Conservation (phyloP, 495 filamentous ascomycete genomes). For the Neurospora hispaniola region DNA sequence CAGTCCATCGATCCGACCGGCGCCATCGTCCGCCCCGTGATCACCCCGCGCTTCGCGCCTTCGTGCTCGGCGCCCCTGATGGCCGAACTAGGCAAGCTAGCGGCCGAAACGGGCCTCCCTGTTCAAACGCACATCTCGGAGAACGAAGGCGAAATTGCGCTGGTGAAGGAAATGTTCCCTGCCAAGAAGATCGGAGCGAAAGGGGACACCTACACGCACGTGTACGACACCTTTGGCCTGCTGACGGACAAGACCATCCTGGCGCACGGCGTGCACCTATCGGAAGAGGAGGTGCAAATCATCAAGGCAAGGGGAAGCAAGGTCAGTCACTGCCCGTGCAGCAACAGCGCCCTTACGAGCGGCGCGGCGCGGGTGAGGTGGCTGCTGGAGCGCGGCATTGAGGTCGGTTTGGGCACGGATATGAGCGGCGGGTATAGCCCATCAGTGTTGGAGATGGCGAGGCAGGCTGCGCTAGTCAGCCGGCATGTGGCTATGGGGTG, state of each 20-base stretch:
- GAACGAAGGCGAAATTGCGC: conserved; percentile 58
- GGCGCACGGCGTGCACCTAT: conserved; percentile 76
- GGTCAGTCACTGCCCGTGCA: conserved; percentile 77
- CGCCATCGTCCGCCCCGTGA: conserved; percentile 57
- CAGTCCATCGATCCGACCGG: conserved; percentile 49
- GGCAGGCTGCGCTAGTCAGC: conserved; percentile 67
- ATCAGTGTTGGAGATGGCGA: conserved; percentile 65
- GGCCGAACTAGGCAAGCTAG: conserved; percentile 50
- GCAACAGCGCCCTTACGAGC: conserved; percentile 67
- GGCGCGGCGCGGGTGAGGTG: conserved; percentile 62
- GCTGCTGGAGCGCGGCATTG: conserved; percentile 63
- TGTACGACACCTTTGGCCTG: conserved; percentile 66
- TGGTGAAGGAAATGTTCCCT: conserved; percentile 66
- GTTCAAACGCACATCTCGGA: conserved; percentile 92
- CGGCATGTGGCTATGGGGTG: conserved; percentile 49
- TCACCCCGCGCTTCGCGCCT: conserved; percentile 88
- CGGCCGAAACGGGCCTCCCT: conserved; percentile 43
- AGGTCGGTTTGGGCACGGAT: conserved; percentile 81
- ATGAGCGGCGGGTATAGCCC: conserved; percentile 76
- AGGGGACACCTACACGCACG: conserved; percentile 52
- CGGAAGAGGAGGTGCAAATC: conserved; percentile 48
- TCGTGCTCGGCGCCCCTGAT: conserved; percentile 55
- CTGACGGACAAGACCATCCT: conserved; percentile 67
- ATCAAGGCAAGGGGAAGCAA: conserved; percentile 50
- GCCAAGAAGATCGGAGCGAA: conserved; percentile 15